These are phyloP conservation scores for Trichophyton simii DNA, from an alignment of 2,329 filamentous ascomycete species.

Conservation along the genomic window DNA sequence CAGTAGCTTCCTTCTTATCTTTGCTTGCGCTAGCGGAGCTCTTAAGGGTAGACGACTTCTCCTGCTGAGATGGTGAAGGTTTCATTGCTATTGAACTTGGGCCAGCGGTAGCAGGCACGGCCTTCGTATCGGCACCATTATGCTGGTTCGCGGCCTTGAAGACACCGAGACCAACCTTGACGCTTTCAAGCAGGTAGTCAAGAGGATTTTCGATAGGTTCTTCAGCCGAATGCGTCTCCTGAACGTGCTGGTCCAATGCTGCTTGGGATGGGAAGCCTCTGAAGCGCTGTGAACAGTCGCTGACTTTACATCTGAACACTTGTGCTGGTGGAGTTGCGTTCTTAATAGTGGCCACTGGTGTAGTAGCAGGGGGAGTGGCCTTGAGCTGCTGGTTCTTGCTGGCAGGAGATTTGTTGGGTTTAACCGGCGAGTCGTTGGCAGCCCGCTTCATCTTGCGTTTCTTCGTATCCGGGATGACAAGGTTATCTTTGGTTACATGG, in stretches of 20 bases:
- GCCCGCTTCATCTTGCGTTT: conserved; percentile 42
- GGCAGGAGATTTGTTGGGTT: conserved; percentile 17
- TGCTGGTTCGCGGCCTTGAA: conserved; percentile 27
- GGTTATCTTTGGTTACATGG: conserved; percentile 43
- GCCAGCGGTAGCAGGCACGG: conserved; percentile 16
- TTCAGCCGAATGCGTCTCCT: conserved; percentile 40
- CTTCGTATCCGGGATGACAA: conserved; percentile 47
- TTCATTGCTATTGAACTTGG: conserved; percentile 21
- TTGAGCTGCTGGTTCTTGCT: conserved; percentile 19
- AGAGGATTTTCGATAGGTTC: conserved; percentile 42
- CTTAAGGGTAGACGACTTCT: conserved; percentile 17
- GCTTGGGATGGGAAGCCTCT: conserved; percentile 44
- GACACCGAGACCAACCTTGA: conserved; percentile 37
- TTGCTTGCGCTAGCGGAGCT: conserved; percentile 17
- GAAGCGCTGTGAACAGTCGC: conserved; percentile 41
- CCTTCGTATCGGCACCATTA: conserved; percentile 12
- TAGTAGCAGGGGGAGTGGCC: conserved; percentile 22
- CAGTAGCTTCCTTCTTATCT: conserved; percentile 18
- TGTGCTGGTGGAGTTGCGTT: conserved; percentile 28
- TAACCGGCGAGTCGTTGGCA: conserved; percentile 13
- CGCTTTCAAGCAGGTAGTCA: conserved; percentile 43
- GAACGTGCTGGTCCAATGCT: conserved; percentile 43
- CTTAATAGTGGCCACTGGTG: conserved; percentile 33
- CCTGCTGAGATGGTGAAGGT: conserved; percentile 22
- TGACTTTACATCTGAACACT: conserved; percentile 42